Percentiles rank a stretch among this genome's conserved stretches.
These are phyloP conservation scores for Lantana camara DNA, from an alignment of 257 asterid genomes.

Conservation along the genomic window DNA sequence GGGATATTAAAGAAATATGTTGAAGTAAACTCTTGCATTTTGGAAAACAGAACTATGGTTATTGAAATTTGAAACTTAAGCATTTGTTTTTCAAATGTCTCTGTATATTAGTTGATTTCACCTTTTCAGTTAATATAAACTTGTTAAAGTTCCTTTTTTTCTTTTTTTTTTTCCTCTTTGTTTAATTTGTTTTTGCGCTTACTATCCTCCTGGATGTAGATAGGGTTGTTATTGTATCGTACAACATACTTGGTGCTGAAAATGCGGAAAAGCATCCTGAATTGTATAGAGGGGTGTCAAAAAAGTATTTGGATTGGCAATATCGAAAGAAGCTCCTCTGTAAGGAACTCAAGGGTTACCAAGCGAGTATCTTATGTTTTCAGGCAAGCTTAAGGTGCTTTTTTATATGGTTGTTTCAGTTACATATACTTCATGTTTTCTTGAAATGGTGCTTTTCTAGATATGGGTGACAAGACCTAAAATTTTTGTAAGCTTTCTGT, in stretches of 20 bases:
- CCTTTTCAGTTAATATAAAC: background rate
- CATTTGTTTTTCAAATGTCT: conserved; percentile 7
- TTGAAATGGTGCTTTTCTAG: background rate
- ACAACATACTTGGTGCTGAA: conserved; percentile 78
- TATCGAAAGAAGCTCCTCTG: conserved; percentile 59
- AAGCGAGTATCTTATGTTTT: conserved; percentile 69
- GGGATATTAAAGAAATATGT: background rate
- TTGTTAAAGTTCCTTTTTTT: background rate
- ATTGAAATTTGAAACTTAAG: background rate
- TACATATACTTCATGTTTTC: conserved; percentile 11
- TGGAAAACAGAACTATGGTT: background rate
- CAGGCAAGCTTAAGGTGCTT: conserved; percentile 54
- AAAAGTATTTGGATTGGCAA: conserved; percentile 67
- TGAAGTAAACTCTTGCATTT: background rate
- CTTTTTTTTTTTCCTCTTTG: background rate
- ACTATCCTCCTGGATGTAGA: conserved; percentile 43
- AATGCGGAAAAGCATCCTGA: conserved; percentile 70
- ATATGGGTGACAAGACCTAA: background rate
- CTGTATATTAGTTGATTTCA: background rate
- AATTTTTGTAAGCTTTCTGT: background rate
- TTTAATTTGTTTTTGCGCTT: conserved; percentile 12
- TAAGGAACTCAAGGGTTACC: conserved; percentile 61
- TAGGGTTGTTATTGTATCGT: conserved; percentile 61
- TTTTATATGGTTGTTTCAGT: conserved; percentile 11
- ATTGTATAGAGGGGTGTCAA: conserved; percentile 51